Evolutionary conservation across 1,284 basidiomycete genomes (phyloP), one percentile per base, ranked within the genome.

Genomic region (Xerocomus nothofagi): DNA sequence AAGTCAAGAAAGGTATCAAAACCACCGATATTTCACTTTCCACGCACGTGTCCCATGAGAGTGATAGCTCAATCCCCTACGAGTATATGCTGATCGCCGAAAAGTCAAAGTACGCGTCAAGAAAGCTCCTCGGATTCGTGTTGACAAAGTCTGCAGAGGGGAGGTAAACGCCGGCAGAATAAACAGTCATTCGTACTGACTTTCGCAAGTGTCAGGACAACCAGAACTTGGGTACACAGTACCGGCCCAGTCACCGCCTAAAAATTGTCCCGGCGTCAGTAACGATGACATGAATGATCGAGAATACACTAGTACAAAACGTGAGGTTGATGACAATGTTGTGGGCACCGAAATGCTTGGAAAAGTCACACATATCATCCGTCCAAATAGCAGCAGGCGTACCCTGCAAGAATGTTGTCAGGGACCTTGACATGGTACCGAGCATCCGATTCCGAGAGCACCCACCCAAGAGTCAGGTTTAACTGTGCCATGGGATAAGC

Each of bases 71-170:
- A 23, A 20, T 36, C 21, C 40, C 8, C 41, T 63, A 67, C 7
- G 44, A 45, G 52, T 81, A 82, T 36, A 82, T 68, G 34, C 73
- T 71, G 38, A 82, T 59, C 11, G 72, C 68, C 41, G 73, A 73
- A 59, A 82, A 68, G 32, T 78, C 74, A 68, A 79, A 82, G 67
- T 77, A 82, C 2, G 80, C 78, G 38, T 78, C 66, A 14, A 42
- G 49, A 62, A 81, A 81, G 11, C 71, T 74, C 0, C 53, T 47
- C 1, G 80, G 80, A 54, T 78, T 74, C 26, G 27, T 23, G 41
- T 64, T 34, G 7, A 60, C 61, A 26, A 42, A 62, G 6, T 63
- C 73, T 72, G 47, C 18, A 24, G 4, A 7, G 20, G 29, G 48
- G 23, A 27, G 17, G 17, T 53, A 30, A 42, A 21, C 27, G 27